These are phyloP conservation scores for Eucalyptus regnans DNA, from an alignment of 345 rosid genomes.

Conservation along the genomic window DNA sequence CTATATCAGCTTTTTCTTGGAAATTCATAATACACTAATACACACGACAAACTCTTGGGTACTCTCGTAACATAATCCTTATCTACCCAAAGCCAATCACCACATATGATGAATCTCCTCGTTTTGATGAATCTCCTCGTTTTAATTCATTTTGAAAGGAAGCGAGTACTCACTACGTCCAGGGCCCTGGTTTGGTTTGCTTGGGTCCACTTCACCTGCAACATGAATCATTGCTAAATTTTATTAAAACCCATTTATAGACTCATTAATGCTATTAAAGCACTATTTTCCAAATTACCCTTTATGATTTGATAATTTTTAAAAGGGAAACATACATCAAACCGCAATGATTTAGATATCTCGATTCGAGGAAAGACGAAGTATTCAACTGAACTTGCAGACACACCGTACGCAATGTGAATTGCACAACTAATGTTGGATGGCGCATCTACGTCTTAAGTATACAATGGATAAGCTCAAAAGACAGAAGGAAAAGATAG, in stretches of 20 bases:
- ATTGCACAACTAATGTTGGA: not conserved
- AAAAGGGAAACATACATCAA: not conserved
- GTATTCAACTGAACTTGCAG: not conserved
- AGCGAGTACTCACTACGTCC: not conserved
- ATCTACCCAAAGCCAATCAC: not conserved
- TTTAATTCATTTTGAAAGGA: not conserved
- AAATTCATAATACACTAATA: not conserved
- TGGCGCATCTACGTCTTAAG: not conserved
- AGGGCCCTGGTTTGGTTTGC: not conserved
- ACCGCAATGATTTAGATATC: not conserved
- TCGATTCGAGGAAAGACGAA: not conserved
- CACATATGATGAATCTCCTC: not conserved
- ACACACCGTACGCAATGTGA: not conserved
- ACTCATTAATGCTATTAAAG: not conserved
- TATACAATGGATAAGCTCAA: not conserved
- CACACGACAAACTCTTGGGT: not conserved
- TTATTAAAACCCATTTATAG: rapidly evolving
- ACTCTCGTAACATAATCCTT: not conserved
- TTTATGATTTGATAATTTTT: too few relatives aligned
- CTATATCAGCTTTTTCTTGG: not conserved
- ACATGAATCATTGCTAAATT: not conserved
- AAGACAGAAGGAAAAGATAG: not conserved
- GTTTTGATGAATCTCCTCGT: not conserved
- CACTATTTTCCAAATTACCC: not conserved
- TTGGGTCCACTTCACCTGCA: not conserved